Base-by-base conservation (phyloP, 1,284 basidiomycete species). In the Bjerkandera adusta region DNA sequence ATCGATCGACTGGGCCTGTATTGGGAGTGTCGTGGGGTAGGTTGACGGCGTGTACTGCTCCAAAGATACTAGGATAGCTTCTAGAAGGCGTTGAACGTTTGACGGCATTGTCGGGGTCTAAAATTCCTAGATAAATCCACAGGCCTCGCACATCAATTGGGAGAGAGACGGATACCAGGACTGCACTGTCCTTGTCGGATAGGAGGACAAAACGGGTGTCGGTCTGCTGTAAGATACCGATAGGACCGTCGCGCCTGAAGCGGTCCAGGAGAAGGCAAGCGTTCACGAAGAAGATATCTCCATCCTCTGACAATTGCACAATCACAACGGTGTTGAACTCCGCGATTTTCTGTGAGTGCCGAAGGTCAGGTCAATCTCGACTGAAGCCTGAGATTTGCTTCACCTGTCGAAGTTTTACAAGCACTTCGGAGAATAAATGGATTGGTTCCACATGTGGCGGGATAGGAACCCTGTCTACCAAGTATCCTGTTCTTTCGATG, bases 231-330 rank as follows among this genome's bases (percentile, higher is more conserved):
- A n/a, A n/a, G n/a, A 44, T 4, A 12, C 32, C n/a, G 35, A 25
- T 11, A 36, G 29, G 22, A 27, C 29, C 21, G 6, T 18, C 12
- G 20, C 18, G 4, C 4, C 22, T 13, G 16, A 36, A 26, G 16
- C 35, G 24, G 33, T 41, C 47, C 3, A 52, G 39, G 13, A 66
- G 47, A 37, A 70, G 45, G 34, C 27, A 40, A 30, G 43, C 33
- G 45, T 63, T 62, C 29, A 79, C 65, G 45, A 79, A 63, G 56
- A 81, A 77, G 10, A 72, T 68, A 50, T 81, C 79, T 4, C 63
- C 59, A 2, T 69, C 67, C 16, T 52, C 43, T 5, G 64, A 43
- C 12, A 78, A 73, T 33, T 73, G 65, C 35, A 76, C 52, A 38
- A 74, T 59, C 26, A 66, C 47, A 24, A 79, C 59, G 13, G 60